Conservation (phyloP, 1,284 basidiomycete species). For the Leucoagaricus sp. region DNA sequence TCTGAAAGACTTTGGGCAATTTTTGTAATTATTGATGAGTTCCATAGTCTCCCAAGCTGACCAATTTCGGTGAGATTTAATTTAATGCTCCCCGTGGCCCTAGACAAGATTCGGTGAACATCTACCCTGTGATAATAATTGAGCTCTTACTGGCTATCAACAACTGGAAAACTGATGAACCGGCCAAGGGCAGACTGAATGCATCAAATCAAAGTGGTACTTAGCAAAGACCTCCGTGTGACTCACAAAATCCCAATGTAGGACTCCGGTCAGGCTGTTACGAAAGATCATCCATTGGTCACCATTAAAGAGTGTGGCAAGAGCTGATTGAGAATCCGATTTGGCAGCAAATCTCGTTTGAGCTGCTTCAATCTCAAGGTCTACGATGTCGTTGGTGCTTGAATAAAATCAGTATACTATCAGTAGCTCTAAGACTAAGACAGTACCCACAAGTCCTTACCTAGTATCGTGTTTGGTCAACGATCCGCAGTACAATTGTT, state of each 20-base stretch:
- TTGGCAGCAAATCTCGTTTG: constrained; percentile 52
- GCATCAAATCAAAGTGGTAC: not conserved
- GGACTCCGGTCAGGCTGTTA: constrained; percentile 52
- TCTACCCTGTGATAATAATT: not conserved
- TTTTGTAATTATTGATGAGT: constrained; percentile 41
- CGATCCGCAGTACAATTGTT: not conserved
- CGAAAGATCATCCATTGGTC: constrained; percentile 69
- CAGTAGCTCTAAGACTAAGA: not conserved
- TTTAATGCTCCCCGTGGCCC: constrained; percentile 57
- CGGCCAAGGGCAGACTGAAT: constrained; percentile 57
- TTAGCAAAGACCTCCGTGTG: not conserved
- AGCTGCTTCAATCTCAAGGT: constrained; percentile 50
- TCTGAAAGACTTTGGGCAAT: constrained; percentile 42
- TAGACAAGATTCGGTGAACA: constrained; percentile 22
- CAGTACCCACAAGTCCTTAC: constrained; percentile 55
- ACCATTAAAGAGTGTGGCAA: constrained; percentile 52
- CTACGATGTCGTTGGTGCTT: constrained; percentile 53
- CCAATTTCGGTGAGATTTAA: constrained; percentile 56
- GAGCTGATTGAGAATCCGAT: constrained; percentile 39
- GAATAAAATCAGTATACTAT: not conserved
- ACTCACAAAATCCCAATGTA: constrained; percentile 71
- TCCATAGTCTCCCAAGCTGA: constrained; percentile 54
- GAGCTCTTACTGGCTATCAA: constrained; percentile 52
- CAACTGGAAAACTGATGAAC: constrained; percentile 63
- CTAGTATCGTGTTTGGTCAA: constrained; percentile 15